phyloP scores from a whole-genome alignment of 2,329 filamentous ascomycete species.

The Lachnum nothofagi region DNA sequence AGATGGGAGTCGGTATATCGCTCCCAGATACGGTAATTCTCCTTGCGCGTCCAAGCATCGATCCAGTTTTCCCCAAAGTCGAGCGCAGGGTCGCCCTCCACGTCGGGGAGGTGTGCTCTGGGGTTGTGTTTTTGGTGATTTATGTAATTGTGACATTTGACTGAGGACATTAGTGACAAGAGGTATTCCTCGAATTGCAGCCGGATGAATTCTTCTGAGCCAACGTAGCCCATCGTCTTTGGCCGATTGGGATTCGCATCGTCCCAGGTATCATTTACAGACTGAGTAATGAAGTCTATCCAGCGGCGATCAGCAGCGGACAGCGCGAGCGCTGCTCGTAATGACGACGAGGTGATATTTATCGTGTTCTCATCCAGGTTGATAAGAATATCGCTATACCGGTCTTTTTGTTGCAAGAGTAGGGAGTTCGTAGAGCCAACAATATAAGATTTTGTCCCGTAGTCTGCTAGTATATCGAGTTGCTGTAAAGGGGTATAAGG shows the following conservation, averaged over 20 bases:
- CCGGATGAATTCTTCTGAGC: slow-evolving; percentile 94
- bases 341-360: slow-evolving; percentile 73
- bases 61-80: slow-evolving; percentile 86
- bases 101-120: slow-evolving; percentile 56
- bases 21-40: slow-evolving; percentile 89
- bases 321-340: slow-evolving; percentile 69
- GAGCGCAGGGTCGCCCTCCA: slow-evolving; percentile 75
- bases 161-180: slow-evolving; percentile 76
- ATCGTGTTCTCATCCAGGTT: slow-evolving; percentile 89
- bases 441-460: slow-evolving; percentile 93
- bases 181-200: slow-evolving; percentile 97
- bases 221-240: slow-evolving; percentile 91
- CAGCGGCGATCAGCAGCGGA: slow-evolving; percentile 86
- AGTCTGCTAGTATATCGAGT: slow-evolving; percentile 86
- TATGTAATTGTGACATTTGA: slow-evolving; percentile 79
- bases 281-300: slow-evolving; percentile 93
- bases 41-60: slow-evolving; percentile 78
- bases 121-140: slow-evolving; percentile 50
- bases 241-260: slow-evolving; percentile 80
- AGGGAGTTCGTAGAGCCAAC: slow-evolving; percentile 96
- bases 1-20: slow-evolving; percentile 75
- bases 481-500: slow-evolving; percentile 96
- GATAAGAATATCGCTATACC: slow-evolving; percentile 93
- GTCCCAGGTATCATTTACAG: slow-evolving; percentile 95
- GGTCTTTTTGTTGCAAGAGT: slow-evolving; percentile 86